phyloP scores from a whole-genome alignment of 2,329 filamentous ascomycete genomes.

The Epicoccum nigrum region DNA sequence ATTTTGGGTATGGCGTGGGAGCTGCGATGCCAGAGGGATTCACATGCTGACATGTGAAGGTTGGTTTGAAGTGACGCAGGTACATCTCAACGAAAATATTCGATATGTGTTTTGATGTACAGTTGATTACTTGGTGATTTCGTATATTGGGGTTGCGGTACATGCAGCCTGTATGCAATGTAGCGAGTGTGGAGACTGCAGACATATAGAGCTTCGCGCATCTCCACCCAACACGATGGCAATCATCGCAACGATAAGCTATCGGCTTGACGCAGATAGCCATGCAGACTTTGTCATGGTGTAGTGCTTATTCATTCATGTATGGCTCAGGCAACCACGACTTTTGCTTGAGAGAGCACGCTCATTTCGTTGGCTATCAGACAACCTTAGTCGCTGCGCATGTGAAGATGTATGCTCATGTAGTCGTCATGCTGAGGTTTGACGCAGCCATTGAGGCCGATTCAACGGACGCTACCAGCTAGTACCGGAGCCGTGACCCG shows the following conservation, averaged over 20 bases:
- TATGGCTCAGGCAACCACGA: background rate
- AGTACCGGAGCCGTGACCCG: slow-evolving; percentile 3
- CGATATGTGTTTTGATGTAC: background rate
- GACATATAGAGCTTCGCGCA: no score
- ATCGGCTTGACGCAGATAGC: no score
- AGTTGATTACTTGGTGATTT: background rate
- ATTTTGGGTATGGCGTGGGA: slow-evolving; percentile 11
- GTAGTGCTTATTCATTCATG: no score
- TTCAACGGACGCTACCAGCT: slow-evolving; percentile 3
- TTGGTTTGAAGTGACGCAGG: slow-evolving; percentile 11
- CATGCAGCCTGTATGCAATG: background rate
- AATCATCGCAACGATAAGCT: no score
- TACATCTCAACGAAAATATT: slow-evolving; percentile 12
- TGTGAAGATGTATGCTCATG: slow-evolving; percentile 13
- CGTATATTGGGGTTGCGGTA: background rate
- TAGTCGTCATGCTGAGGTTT: slow-evolving; percentile 6
- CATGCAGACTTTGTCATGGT: no score
- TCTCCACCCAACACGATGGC: no score
- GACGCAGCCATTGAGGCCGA: slow-evolving; percentile 1
- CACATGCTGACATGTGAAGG: slow-evolving; percentile 18
- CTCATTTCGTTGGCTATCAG: background rate
- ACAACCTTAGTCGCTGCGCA: background rate
- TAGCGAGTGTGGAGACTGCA: background rate
- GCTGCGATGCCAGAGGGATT: background rate
- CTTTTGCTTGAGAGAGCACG: background rate